Base-by-base conservation (phyloP, 129 eudicot species). In the Helichrysum umbraculigerum region DNA sequence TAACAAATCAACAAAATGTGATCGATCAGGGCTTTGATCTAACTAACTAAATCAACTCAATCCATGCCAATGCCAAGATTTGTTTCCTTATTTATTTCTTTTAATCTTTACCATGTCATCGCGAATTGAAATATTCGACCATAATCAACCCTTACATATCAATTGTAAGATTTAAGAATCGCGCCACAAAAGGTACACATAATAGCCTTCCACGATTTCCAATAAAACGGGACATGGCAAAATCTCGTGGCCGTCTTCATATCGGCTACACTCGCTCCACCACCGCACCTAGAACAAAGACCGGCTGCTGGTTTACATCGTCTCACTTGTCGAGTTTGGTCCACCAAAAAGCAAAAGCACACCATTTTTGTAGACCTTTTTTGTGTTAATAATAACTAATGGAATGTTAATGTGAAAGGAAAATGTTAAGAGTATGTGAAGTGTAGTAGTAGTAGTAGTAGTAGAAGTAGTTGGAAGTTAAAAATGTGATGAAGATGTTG, bases 331-430 rank as follows among this genome's bases (percentile, higher is more conserved):
- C 87, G 80, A 73, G 84, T 84, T 76, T 89, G 94, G 54, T 86
- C 94, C 75, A 89, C 94, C 82, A 86, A 68, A 79, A 89, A 89
- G 66, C 91, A 89, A 71, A 89, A 89, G 72, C 91, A 89, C 44
- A 84, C 94, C 94, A 89, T 88, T 47, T 74, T 37, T 4, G 1
- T 79, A n/a, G 28, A 19, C 61, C 37, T 68, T 25, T 25, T 15
- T 56, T 15, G n/a, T 14, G 16, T 44, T 44, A 12, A 44, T 12
- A 12, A 12, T 44, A 44, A 44, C 28, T 25, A 5, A 9, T 41
- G 12, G 12, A 41, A 41, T 41, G 14, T 41, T 9, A 2, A 9
- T 41, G 47, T 41, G 14, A 47, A 47, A 47, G 17, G 54, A 47
- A 44, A 44, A 44, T 30, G 14, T 64, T 9, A 8, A 41, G 37